Evolutionary conservation across 202 grass and related monocot species (phyloP), one percentile per base, ranked within the genome.

Genomic region (Elaeis oleifera): DNA sequence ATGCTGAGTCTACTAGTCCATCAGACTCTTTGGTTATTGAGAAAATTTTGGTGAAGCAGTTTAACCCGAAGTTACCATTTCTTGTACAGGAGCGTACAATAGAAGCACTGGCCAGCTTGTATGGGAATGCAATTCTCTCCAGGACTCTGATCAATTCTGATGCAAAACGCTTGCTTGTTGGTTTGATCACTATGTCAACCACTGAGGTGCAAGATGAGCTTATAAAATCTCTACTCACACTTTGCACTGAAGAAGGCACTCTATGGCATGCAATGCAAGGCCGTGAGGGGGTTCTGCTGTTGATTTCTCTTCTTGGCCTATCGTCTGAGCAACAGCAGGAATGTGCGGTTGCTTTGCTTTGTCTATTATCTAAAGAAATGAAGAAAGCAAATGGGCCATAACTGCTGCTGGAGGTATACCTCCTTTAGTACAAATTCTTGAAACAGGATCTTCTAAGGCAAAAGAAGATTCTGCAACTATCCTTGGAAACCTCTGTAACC

Each of bases 391-490:
- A 82, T 99, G 95, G 95, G 88, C 95, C 52, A 99, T 99, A 67
- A 99, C 95, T 56, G 95, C 95, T 76, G 95, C 95, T 81, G 95
- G 95, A 72, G 95, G 95, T 60, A 99, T 99, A 84, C 95, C 89
- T 73, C 95, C 95, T 82, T 86, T 99, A 82, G 95, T 99, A 78
- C 95, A 99, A 71, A 99, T 99, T 72, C 69, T 99, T 69, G 95
- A 99, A 86, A 99, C 95, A 9, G 95, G 88, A 23, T 89, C 88
- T 70, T 82, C 85, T 24, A 99, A 94, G 80, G 88, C 95, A 67
- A 99, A 94, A 85, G 95, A 99, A 99, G 95, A 99, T 84, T 91
- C 95, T 69, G 95, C 95, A 67, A 99, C 68, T 65, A 99, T 99
- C 73, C 76, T 99, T 68, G 95, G 95, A 32, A 99, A 99, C 68